A percentile compares a stretch with the other conserved stretches of the same genome.
phyloP scores from a whole-genome alignment of 306 rosid species.

The Erythrophleum fordii region DNA sequence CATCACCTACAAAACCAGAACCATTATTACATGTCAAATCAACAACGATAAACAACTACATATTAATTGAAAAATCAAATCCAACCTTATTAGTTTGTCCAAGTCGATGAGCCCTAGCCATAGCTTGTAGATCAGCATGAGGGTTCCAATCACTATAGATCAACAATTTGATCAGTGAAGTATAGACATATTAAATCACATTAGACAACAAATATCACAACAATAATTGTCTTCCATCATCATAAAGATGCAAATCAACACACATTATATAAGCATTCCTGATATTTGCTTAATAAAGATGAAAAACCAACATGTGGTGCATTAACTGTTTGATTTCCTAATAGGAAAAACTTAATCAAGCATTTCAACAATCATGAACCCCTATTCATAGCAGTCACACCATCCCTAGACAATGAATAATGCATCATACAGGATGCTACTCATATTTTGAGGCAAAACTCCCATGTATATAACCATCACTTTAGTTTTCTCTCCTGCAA shows the following conservation, averaged over 20 bases:
- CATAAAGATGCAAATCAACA: not conserved
- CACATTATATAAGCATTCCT: not conserved
- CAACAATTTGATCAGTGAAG: slow-evolving; percentile 31
- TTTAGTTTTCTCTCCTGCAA: not conserved
- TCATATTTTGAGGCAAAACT: slow-evolving; percentile 4
- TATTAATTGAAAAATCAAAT: slow-evolving; percentile 32
- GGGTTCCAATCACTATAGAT: slow-evolving; percentile 97
- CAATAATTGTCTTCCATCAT: not conserved
- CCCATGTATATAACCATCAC: not conserved
- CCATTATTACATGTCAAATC: slow-evolving; percentile 15
- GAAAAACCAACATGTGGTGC: slow-evolving; percentile 2
- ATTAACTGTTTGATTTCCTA: not conserved
- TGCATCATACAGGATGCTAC: not conserved
- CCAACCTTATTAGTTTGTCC: slow-evolving; percentile 98
- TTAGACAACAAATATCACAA: slow-evolving; percentile 20
- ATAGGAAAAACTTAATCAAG: slow-evolving; percentile 9
- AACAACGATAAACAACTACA: slow-evolving; percentile 14
- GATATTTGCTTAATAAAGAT: not conserved
- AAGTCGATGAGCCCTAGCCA: slow-evolving; percentile 99
- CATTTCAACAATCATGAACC: not conserved
- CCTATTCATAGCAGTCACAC: not conserved
- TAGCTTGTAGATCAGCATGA: slow-evolving; percentile 99
- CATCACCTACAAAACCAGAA: slow-evolving; percentile 77
- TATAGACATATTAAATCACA: slow-evolving; percentile 17
- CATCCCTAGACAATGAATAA: slow-evolving; percentile 20